A percentile compares a stretch with the other conserved stretches of the same genome.
phyloP scores from a whole-genome alignment of 2,329 filamentous ascomycete species.

The Metarhizium rileyi region DNA sequence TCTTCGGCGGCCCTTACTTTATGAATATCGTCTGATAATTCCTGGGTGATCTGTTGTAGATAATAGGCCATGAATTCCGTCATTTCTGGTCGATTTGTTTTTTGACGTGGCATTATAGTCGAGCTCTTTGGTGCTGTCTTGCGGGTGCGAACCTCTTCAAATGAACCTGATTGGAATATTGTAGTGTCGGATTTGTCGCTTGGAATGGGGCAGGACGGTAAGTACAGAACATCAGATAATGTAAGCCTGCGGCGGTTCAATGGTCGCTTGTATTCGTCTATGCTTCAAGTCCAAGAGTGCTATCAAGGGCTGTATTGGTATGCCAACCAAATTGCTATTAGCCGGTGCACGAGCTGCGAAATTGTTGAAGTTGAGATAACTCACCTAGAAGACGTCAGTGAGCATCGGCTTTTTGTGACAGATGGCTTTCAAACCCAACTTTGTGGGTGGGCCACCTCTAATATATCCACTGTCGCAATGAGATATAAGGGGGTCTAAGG shows the following conservation, averaged over 20 bases:
- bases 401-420: too few relatives aligned
- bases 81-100: neutral
- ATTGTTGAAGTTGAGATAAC: neutral
- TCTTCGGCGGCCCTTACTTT: slow-evolving; percentile 59
- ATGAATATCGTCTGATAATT: slow-evolving; percentile 67
- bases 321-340: neutral
- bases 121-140: neutral
- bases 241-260: neutral
- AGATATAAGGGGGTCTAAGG: too few relatives aligned
- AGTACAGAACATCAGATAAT: neutral
- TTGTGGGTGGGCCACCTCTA: neutral
- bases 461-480: too few relatives aligned
- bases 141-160: neutral
- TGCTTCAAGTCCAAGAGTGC: neutral
- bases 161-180: neutral
- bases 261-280: neutral
- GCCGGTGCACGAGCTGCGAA: neutral
- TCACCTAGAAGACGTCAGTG: too few relatives aligned
- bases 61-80: slow-evolving; percentile 54
- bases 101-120: slow-evolving; percentile 6
- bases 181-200: neutral
- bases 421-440: neutral
- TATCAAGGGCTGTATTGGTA: neutral
- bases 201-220: neutral
- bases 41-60: slow-evolving; percentile 56